A percentile compares a stretch with the other conserved stretches of the same genome.
Conservation (phyloP, 257 asterid genomes). For the Penstemon barbatus region DNA sequence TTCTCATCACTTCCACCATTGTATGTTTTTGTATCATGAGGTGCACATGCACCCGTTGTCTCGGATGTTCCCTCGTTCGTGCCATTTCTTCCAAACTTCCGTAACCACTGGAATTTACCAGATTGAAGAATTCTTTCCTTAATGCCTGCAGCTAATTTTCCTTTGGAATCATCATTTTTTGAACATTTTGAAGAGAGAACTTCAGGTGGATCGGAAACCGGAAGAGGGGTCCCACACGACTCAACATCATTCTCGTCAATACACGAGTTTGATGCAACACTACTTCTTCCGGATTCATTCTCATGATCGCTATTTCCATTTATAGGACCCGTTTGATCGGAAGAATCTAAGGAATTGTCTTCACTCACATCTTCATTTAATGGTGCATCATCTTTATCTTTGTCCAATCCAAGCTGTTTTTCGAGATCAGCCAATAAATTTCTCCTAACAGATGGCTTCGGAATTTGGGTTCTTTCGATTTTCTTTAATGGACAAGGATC, state of each 20-base stretch:
- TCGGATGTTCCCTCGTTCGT: constrained; percentile 31
- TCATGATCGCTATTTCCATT: constrained; percentile 39
- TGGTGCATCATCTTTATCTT: constrained; percentile 21
- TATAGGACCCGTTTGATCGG: constrained; percentile 49
- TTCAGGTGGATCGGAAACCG: constrained; percentile 31
- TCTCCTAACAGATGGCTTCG: constrained; percentile 61
- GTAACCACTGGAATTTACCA: constrained; percentile 36
- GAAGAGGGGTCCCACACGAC: background rate
- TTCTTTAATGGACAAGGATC: constrained; percentile 53
- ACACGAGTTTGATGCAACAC: constrained; percentile 59
- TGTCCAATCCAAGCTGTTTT: constrained; percentile 61
- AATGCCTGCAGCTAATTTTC: constrained; percentile 22
- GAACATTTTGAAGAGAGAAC: constrained; percentile 31
- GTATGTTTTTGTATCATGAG: constrained; percentile 34
- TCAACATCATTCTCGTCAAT: constrained; percentile 43
- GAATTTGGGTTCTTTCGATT: constrained; percentile 32
- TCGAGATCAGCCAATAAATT: constrained; percentile 68
- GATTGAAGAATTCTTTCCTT: constrained; percentile 30
- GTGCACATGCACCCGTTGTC: constrained; percentile 7
- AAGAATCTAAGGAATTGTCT: constrained; percentile 46
- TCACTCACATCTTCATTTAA: constrained; percentile 43
- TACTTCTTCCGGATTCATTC: constrained; percentile 53
- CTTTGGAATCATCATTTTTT: constrained; percentile 35
- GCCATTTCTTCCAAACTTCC: constrained; percentile 44
- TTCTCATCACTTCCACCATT: constrained; percentile 27